Evolutionary conservation across 202 grass and related monocot species (phyloP), one percentile per base, ranked within the genome.

Genomic region (Saccharum hybrid): DNA sequence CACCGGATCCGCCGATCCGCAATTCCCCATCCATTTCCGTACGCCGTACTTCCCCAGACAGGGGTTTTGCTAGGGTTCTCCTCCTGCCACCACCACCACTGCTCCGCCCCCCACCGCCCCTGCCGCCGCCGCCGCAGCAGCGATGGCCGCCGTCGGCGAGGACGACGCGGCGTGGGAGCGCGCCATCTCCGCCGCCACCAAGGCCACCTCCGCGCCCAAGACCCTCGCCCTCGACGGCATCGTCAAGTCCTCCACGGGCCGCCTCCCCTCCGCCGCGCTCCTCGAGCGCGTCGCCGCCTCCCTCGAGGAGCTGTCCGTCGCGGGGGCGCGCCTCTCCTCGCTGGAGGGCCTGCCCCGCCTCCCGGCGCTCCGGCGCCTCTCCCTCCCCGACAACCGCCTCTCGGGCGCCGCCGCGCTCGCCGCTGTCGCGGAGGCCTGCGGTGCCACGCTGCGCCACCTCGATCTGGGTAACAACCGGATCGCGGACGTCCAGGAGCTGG

Each of bases 401-500:
- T 57, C 86, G 4, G 88, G 87, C 0, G 81, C 87, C 39, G 88
- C 68, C 0, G 82, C 85, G 13, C 93, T 98, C 72, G 75, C 61
- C 12, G 90, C 77, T 37, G 80, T 96, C 28, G 86, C 82, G 26
- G 86, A 40, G 3, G 86, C 91, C 16, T 90, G 81, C 57, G 83
- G 94, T 31, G 80, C 66, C 19, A 81, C 71, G 37, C 84, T 98
- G 69, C 86, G 90, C 59, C 68, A 90, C 71, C 89, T 98, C 39
- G 93, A 98, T 73, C 80, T 98, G 9, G 91, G 91, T 0, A 98
- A 98, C 83, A 98, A 98, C 69, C 86, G 92, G 22, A 88, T 98
- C 86, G 80, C 85, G 7, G 40, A 51, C 16, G 52, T 95, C 37
- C 89, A 89, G 38, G 93, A 94, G 46, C 88, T 98, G 10, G 81